Evolutionary conservation across 805 yeast genomes (phyloP).

Genomic region (Metahyphopichia silvanorum): DNA sequence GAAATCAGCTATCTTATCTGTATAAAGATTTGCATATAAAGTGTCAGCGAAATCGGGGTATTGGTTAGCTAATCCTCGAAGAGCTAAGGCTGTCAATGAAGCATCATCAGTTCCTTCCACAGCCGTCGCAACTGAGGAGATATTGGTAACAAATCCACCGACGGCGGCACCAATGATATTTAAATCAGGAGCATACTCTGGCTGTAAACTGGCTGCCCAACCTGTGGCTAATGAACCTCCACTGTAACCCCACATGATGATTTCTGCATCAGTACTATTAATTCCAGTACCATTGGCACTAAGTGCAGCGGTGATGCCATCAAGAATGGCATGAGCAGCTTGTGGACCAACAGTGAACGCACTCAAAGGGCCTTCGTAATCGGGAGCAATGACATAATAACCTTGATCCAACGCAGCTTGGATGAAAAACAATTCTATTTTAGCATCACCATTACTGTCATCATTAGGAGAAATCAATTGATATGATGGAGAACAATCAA

Average conservation of each 20-base stretch:
- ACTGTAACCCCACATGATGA: constrained; percentile 26
- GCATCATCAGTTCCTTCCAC: constrained; percentile 19
- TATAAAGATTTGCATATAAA: constrained; percentile 4
- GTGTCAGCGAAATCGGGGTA: constrained; percentile 18
- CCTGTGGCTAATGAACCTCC: constrained; percentile 29
- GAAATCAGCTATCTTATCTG: constrained; percentile 1
- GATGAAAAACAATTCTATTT: constrained; percentile 13
- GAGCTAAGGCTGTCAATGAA: constrained; percentile 20
- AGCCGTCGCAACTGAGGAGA: constrained; percentile 15
- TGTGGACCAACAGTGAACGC: constrained; percentile 20
- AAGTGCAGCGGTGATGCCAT: constrained; percentile 22
- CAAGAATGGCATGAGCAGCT: constrained; percentile 21
- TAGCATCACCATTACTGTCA: constrained; percentile 9
- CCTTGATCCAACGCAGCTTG: constrained; percentile 15
- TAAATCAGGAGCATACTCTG: constrained; percentile 25
- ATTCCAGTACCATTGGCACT: constrained; percentile 13
- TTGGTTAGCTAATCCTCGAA: constrained; percentile 20
- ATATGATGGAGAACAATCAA: constrained; percentile 20
- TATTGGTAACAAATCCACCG: constrained; percentile 26
- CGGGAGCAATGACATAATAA: constrained; percentile 19
- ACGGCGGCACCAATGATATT: constrained; percentile 22
- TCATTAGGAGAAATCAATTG: constrained; percentile 11
- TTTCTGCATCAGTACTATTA: constrained; percentile 14
- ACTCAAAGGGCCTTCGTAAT: constrained; percentile 24
- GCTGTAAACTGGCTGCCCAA: constrained; percentile 26